These are phyloP conservation scores for Allantophomopsis lycopodina DNA, from an alignment of 2,329 filamentous ascomycete species.

Conservation along the genomic window DNA sequence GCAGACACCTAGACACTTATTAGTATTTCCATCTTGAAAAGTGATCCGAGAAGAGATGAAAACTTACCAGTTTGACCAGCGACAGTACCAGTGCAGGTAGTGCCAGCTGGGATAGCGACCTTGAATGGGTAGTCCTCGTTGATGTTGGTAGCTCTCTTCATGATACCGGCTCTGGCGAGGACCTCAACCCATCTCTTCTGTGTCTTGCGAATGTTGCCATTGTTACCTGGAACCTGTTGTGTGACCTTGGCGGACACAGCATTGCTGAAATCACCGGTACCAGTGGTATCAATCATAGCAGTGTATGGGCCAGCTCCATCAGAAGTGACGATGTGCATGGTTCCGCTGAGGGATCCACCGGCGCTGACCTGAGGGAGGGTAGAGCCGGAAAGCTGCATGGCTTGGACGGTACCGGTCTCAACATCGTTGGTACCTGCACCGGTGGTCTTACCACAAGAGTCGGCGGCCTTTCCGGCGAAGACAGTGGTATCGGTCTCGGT, in stretches of 20 bases:
- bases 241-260: conserved; percentile 15
- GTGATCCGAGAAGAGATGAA: no score
- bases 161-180: conserved; percentile 3
- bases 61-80: conserved; percentile 14
- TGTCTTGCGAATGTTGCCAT: conserved; percentile 19
- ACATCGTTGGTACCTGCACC: conserved; percentile 22
- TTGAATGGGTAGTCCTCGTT: conserved; percentile 15
- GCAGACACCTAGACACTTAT: conserved; percentile 16
- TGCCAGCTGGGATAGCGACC: conserved; percentile 23
- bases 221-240: conserved; percentile 22
- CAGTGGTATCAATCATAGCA: conserved; percentile 21
- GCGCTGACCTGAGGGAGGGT: conserved; percentile 25
- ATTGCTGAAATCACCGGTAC: conserved; percentile 19
- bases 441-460: conserved; percentile 22
- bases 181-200: conserved; percentile 7
- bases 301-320: conserved; percentile 25
- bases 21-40: no score
- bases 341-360: conserved; percentile 21
- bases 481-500: conserved; percentile 5
- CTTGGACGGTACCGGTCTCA: conserved; percentile 14
- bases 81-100: conserved; percentile 23
- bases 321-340: conserved; percentile 25
- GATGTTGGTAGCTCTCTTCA: conserved; percentile 7
- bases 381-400: conserved; percentile 22
- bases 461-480: conserved; percentile 19